Evolutionary conservation across 2,329 filamentous ascomycete species (phyloP).

Genomic region (Alternaria longipes): DNA sequence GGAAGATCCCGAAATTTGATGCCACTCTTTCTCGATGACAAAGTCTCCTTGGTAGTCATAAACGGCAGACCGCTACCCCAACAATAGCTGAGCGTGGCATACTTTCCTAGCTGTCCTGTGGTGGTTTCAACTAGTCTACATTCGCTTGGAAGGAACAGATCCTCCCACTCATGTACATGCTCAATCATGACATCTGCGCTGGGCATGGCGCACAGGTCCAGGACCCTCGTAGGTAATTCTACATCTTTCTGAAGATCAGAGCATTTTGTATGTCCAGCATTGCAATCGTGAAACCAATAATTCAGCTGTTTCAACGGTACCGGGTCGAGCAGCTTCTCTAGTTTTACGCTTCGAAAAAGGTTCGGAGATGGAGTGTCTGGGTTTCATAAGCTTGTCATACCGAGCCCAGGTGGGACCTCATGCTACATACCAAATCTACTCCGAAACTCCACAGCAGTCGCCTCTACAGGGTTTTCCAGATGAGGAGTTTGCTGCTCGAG

Average conservation of each 20-base stretch:
- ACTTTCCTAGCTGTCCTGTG: background rate
- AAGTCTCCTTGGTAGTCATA: constrained; percentile 7
- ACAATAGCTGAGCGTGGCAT: constrained; percentile 15
- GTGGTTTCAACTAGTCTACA: constrained; percentile 7
- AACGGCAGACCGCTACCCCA: constrained; percentile 15
- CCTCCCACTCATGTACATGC: background rate
- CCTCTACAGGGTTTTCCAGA: background rate
- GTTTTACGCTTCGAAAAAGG: background rate
- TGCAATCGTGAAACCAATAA: background rate
- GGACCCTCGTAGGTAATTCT: constrained; percentile 5
- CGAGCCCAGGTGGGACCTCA: background rate
- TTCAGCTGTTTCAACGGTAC: background rate
- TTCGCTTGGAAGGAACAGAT: background rate
- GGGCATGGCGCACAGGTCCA: constrained; percentile 4
- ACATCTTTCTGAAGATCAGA: background rate
- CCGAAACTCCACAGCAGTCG: constrained; percentile 1
- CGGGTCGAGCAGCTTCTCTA: background rate
- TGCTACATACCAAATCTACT: background rate
- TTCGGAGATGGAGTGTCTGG: background rate
- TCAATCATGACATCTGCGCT: background rate
- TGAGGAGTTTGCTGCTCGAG: background rate
- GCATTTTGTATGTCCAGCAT: background rate
- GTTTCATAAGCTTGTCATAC: background rate
- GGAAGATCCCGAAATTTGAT: constrained; percentile 11
- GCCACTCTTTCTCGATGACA: constrained; percentile 2